Conservation (phyloP, 2,329 filamentous ascomycete species). For the Colletotrichum tanaceti region DNA sequence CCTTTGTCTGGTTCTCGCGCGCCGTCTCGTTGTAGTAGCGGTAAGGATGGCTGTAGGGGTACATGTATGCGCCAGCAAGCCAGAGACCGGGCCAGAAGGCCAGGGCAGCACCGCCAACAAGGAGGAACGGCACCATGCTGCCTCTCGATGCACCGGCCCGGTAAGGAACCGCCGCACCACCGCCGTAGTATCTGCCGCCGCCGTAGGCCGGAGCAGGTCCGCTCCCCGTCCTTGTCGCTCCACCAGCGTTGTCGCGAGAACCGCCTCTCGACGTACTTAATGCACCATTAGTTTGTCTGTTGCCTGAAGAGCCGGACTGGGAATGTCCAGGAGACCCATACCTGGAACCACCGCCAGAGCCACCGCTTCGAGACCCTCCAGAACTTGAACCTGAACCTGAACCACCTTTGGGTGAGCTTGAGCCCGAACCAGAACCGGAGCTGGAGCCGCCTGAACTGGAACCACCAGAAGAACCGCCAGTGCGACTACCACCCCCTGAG, state of each 20-base stretch:
- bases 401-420: slow-evolving; percentile 44
- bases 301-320: neutral
- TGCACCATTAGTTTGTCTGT: neutral
- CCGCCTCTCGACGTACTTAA: slow-evolving; percentile 27
- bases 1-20: slow-evolving; percentile 67
- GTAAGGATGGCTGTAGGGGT: slow-evolving; percentile 71
- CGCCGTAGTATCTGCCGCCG: slow-evolving; percentile 73
- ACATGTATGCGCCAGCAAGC: slow-evolving; percentile 62
- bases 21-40: slow-evolving; percentile 59
- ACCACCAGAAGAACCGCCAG: slow-evolving; percentile 43
- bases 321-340: slow-evolving; percentile 28
- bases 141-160: slow-evolving; percentile 55
- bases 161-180: slow-evolving; percentile 73
- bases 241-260: slow-evolving; percentile 55
- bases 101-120: slow-evolving; percentile 61
- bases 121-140: slow-evolving; percentile 60
- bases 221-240: slow-evolving; percentile 66
- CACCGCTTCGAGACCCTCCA: slow-evolving; percentile 19
- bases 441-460: slow-evolving; percentile 26
- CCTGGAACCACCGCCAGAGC: slow-evolving; percentile 40
- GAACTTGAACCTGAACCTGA: slow-evolving; percentile 43
- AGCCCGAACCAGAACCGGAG: slow-evolving; percentile 26
- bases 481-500: slow-evolving; percentile 43
- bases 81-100: slow-evolving; percentile 74
- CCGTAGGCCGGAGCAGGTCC: slow-evolving; percentile 69